Evolutionary conservation across 1,139 yeast species (phyloP), one percentile per base, ranked within the genome.

Genomic region (Zygosaccharomyces pseudobailii): DNA sequence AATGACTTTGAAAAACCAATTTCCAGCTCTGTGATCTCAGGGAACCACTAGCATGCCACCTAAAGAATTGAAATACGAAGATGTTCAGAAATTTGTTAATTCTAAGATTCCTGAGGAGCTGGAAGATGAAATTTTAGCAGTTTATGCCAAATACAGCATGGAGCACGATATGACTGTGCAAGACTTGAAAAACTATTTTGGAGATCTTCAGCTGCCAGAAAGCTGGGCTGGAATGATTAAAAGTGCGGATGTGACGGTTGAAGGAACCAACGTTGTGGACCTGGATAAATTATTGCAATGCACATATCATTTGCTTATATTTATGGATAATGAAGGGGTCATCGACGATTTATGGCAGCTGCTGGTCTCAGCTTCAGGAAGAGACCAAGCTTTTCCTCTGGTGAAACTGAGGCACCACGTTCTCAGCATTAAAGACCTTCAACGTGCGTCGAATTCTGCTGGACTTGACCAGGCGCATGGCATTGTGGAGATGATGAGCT

Each of bases 401-500:
- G 55, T 56, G 3, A 36, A 53, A 45, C 28, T 47, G 46, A 40
- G 56, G 52, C 43, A 52, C 66, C 49, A 61, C 46, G 55, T 61
- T 4, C 42, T 65, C 37, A 64, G 71, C 40, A 47, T 71, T 19
- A 59, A 62, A 25, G 75, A 75, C 45, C 48, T 75, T 30, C 69
- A 67, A 40, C 53, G 58, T 37, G 50, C 73, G 6, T 60, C 66
- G n/a, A 55, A 59, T 6, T 57, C 58, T 21, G 54, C 70, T 5
- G 59, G 57, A 4, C 66, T 66, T 24, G 66, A 65, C 6, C 63
- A 68, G 6, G 63, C 65, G 4, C 61, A 61, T 7, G 56, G 62
- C 2, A 50, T 73, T 10, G 55, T 73, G 10, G 75, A 72, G 38
- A 75, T 76, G 79, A 59, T 75, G 30, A 67, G 72, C 4, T 63